Evolutionary conservation across 1,139 yeast genomes (phyloP).

Genomic region (Pichiaceae sp.): DNA sequence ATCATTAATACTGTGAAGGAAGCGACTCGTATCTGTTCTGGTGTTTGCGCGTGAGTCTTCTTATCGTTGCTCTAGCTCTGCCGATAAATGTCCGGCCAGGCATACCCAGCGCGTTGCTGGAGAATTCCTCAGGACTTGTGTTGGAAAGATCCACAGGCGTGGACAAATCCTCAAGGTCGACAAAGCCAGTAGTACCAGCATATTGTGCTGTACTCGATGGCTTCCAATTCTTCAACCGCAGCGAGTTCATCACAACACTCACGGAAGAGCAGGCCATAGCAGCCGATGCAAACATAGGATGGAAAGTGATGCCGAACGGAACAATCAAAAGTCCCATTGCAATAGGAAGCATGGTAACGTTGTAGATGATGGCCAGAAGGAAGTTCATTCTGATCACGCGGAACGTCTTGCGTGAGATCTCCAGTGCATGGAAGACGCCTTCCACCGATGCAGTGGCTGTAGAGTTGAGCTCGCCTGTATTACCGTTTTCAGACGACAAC

Average conservation of each 20-base stretch:
- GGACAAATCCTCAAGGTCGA: background rate
- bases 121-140: background rate
- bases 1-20: background rate
- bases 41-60: background rate
- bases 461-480: background rate
- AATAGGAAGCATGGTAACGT: slow-evolving; percentile 81
- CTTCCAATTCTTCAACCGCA: slow-evolving; percentile 58
- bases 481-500: slow-evolving; percentile 17
- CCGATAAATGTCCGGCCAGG: background rate
- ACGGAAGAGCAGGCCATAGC: slow-evolving; percentile 93
- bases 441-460: background rate
- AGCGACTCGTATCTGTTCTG: background rate
- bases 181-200: background rate
- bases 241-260: slow-evolving; percentile 78
- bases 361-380: slow-evolving; percentile 80
- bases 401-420: slow-evolving; percentile 65
- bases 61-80: background rate
- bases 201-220: background rate
- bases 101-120: background rate
- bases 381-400: slow-evolving; percentile 71
- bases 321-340: slow-evolving; percentile 84
- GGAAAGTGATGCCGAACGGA: slow-evolving; percentile 69
- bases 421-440: slow-evolving; percentile 57
- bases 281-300: slow-evolving; percentile 88
- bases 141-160: background rate